Percentiles rank a stretch among this genome's conserved stretches.
Conservation (phyloP, 805 yeast species). For the Candida incommunis region DNA sequence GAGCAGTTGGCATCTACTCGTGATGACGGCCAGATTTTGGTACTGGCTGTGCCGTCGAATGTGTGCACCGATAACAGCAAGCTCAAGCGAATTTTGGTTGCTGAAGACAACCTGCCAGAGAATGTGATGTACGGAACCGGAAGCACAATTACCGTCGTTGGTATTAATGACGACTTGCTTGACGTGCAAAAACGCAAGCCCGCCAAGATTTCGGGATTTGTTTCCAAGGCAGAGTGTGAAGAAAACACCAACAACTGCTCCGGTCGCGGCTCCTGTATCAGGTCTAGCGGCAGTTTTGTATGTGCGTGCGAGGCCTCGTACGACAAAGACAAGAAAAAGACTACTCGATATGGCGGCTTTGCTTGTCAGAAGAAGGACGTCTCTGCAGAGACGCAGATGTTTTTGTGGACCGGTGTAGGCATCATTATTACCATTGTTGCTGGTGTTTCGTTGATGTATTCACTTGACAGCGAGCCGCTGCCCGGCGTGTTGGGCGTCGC, state of each 20-base stretch:
- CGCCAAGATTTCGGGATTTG: conserved; percentile 6
- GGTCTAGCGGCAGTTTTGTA: conserved; percentile 15
- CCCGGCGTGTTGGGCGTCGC: conserved; percentile 60
- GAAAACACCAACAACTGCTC: conserved; percentile 21
- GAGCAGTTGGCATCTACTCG: not conserved
- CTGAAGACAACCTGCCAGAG: not conserved
- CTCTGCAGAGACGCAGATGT: conserved; percentile 48
- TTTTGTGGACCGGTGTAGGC: conserved; percentile 51
- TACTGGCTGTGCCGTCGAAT: not conserved
- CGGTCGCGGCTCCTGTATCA: conserved; percentile 24
- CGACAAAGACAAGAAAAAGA: conserved; percentile 17
- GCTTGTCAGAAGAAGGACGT: conserved; percentile 59
- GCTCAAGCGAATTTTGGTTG: not conserved
- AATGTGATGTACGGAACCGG: not conserved
- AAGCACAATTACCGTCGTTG: not conserved
- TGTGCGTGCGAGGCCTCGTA: conserved; percentile 23
- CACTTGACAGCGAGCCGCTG: conserved; percentile 45
- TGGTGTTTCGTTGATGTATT: conserved; percentile 38
- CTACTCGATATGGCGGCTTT: conserved; percentile 22
- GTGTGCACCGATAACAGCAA: not conserved
- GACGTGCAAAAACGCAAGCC: too few species aligned
- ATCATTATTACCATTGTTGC: conserved; percentile 30
- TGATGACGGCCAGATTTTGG: not conserved
- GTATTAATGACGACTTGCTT: too few species aligned
- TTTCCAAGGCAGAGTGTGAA: conserved; percentile 19